Base-by-base conservation (phyloP, 306 rosid species). In the Urtica urens region DNA sequence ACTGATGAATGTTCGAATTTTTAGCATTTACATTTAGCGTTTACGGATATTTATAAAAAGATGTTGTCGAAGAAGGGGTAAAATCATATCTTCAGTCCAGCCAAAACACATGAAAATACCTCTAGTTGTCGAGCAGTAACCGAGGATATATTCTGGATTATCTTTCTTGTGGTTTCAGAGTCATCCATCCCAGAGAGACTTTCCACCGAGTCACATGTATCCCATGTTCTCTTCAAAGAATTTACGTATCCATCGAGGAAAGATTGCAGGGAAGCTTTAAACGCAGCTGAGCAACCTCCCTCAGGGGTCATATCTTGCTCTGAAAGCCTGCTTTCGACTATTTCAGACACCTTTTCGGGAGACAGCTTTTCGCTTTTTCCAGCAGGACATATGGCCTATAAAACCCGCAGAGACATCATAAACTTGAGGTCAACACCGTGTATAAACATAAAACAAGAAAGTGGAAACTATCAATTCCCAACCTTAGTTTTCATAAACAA, bases 401-500 rank as follows among this genome's bases (percentile, higher is more conserved):
- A 45, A 23, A 38, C 6, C 51, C 17, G 11, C 40, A 35, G n/a
- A 31, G n/a, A 35, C 11, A 46, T 49, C 41, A 28, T 14, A 15
- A 23, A 19, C 39, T 21, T 52, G 16, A 24, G 37, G 25, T 48
- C 25, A 17, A 56, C 33, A 53, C 2, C 40, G 63, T 46, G 28
- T 35, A 35, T 14, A 35, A 35, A 38, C 29, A 26, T 57, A 45
- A 58, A 61, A 42, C 54, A 42, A 15, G 5, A 31, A 27, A 69
- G 25, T 43, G 59, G 44, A 55, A 34, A 18, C 58, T 21, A 65
- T 38, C 26, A 18, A 13, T 35, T 59, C 51, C 69, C 60, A 44
- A 81, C 97, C 95, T 88, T 81, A 63, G 82, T 70, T 72, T 70
- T 81, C 65, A 78, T 38, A 66, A 84, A 70, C 65, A 88, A 57